Percentiles rank a stretch among this genome's conserved stretches.
phyloP scores from a whole-genome alignment of 305 asterid genomes.

The Stenogyne calaminthoides region DNA sequence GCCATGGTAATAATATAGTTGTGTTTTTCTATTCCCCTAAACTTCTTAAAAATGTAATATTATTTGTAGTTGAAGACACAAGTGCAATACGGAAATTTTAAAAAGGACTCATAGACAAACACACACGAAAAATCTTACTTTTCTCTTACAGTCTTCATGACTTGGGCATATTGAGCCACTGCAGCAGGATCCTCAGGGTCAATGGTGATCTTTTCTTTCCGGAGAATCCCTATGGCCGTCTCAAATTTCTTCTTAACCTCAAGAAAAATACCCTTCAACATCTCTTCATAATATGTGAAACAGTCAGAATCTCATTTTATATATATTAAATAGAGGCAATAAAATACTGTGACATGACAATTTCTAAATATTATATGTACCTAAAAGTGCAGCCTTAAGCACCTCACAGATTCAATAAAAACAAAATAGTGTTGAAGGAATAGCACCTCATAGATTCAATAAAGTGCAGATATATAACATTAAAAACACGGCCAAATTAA shows the following conservation, averaged over 20 bases:
- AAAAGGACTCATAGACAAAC: slow-evolving; percentile 7
- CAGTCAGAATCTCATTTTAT: slow-evolving; percentile 37
- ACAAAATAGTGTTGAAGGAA: background rate
- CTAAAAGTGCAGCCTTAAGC: background rate
- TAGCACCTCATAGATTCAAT: background rate
- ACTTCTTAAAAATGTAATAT: background rate
- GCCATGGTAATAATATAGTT: background rate
- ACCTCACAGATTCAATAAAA: too few species aligned
- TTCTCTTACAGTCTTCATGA: slow-evolving; percentile 76
- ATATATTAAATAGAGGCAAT: slow-evolving; percentile 8
- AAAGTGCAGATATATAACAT: too few species aligned
- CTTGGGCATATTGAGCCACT: slow-evolving; percentile 78
- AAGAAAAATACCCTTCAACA: slow-evolving; percentile 89
- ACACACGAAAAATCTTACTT: slow-evolving; percentile 53
- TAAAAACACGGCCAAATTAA: too few species aligned
- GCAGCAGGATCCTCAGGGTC: slow-evolving; percentile 88
- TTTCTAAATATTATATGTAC: slow-evolving; percentile 11
- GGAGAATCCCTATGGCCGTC: slow-evolving; percentile 74
- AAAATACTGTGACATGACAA: slow-evolving; percentile 1
- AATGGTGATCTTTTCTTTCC: slow-evolving; percentile 83
- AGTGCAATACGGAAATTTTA: background rate
- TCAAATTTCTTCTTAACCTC: slow-evolving; percentile 90
- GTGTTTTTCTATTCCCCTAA: background rate
- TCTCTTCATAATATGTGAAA: slow-evolving; percentile 53
- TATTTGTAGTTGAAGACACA: background rate